phyloP scores from a whole-genome alignment of 2,329 filamentous ascomycete genomes.

The Penicillium decumbens region DNA sequence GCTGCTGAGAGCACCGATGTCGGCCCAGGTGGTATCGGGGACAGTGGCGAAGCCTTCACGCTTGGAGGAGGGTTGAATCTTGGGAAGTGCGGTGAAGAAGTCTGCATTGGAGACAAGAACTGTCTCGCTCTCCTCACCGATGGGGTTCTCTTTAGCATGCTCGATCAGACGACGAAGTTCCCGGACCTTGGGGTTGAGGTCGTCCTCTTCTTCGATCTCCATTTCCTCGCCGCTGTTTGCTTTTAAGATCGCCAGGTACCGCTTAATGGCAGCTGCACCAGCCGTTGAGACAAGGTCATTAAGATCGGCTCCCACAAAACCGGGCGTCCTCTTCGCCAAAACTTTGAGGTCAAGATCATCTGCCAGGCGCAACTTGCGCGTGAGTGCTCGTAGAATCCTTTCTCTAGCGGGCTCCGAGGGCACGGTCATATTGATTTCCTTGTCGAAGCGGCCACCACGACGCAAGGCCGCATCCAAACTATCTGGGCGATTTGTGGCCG shows the following conservation, averaged over 20 bases:
- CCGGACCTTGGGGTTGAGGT: slow-evolving; percentile 39
- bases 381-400: slow-evolving; percentile 71
- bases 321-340: slow-evolving; percentile 79
- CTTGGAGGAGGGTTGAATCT: slow-evolving; percentile 74
- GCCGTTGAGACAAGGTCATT: slow-evolving; percentile 65
- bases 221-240: slow-evolving; percentile 44
- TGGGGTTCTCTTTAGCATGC: slow-evolving; percentile 49
- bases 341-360: slow-evolving; percentile 67
- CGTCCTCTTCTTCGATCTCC: slow-evolving; percentile 48
- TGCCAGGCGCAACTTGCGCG: slow-evolving; percentile 59
- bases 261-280: slow-evolving; percentile 59
- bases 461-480: slow-evolving; percentile 75
- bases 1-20: slow-evolving; percentile 78
- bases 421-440: slow-evolving; percentile 80
- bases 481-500: slow-evolving; percentile 84
- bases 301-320: slow-evolving; percentile 88
- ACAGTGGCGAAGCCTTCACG: slow-evolving; percentile 93
- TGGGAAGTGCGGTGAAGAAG: slow-evolving; percentile 69
- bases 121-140: slow-evolving; percentile 52
- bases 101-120: slow-evolving; percentile 61
- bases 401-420: slow-evolving; percentile 74
- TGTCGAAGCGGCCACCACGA: slow-evolving; percentile 71
- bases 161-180: slow-evolving; percentile 51
- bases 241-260: slow-evolving; percentile 53
- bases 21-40: slow-evolving; percentile 85